phyloP scores from a whole-genome alignment of 2,329 filamentous ascomycete species.

The Fusarium humuli region DNA sequence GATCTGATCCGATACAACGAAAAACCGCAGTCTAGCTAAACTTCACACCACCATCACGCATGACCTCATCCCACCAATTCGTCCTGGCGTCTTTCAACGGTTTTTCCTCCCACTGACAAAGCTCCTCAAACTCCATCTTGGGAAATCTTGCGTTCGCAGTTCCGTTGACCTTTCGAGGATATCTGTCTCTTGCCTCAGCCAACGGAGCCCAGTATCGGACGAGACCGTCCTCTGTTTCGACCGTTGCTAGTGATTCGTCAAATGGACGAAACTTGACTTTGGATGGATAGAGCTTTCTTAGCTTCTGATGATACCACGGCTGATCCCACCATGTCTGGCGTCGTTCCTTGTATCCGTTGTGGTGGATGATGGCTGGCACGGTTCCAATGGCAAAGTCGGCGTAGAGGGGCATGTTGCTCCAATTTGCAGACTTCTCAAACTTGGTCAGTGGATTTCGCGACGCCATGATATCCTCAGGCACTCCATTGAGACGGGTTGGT shows the following conservation, averaged over 20 bases:
- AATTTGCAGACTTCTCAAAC: not conserved
- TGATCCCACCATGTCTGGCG: constrained; percentile 4
- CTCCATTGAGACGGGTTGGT: not conserved
- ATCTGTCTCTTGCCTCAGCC: not conserved
- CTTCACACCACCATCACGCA: too few relatives aligned
- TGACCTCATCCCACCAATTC: too few relatives aligned
- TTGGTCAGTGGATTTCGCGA: not conserved
- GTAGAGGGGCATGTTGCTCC: not conserved
- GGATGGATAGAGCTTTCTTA: not conserved
- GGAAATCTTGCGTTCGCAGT: not conserved
- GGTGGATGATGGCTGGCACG: not conserved
- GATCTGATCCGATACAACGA: too few relatives aligned
- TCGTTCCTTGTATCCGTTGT: not conserved
- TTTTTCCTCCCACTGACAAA: not conserved
- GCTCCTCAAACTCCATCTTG: not conserved
- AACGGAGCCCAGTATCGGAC: constrained; percentile 12
- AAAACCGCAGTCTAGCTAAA: too few relatives aligned
- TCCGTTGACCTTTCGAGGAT: not conserved
- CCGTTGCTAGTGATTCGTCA: not conserved
- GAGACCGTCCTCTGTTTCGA: not conserved
- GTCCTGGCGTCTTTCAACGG: not conserved
- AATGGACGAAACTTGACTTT: rapidly evolving
- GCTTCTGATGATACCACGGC: constrained; percentile 4
- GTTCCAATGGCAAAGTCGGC: not conserved
- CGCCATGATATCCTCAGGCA: not conserved